A percentile compares a stretch with the other conserved stretches of the same genome.
These are phyloP conservation scores for Chlamydomonas reinhardtii DNA, from an alignment of 163 green algal genomes.

Conservation along the genomic window DNA sequence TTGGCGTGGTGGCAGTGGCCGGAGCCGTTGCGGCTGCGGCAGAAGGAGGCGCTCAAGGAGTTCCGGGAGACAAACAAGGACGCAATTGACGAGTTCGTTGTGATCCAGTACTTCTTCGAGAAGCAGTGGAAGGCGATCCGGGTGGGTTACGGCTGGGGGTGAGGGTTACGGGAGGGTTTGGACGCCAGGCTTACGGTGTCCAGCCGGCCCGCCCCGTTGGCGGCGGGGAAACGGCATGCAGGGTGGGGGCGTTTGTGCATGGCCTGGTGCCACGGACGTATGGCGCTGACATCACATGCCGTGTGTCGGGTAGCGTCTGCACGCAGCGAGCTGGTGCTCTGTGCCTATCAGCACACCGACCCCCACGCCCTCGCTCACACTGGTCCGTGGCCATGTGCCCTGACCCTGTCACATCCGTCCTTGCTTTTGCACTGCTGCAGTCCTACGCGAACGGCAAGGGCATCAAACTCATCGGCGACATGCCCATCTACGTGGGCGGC, in stretches of 20 bases:
- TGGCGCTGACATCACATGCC: too few relatives aligned
- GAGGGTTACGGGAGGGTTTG: too few relatives aligned
- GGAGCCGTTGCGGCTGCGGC: constrained; percentile 70
- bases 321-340: too few relatives aligned
- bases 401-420: background rate
- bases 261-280: too few relatives aligned
- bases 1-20: constrained; percentile 96
- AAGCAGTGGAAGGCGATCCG: constrained; percentile 92
- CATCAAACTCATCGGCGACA: constrained; percentile 96
- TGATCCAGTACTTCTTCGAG: constrained; percentile 97
- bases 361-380: too few relatives aligned
- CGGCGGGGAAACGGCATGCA: too few relatives aligned
- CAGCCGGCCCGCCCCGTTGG: too few relatives aligned
- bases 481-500: constrained; percentile 99
- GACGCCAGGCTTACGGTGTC: too few relatives aligned
- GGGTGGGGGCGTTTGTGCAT: too few relatives aligned
- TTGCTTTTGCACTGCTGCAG: constrained; percentile 57
- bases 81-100: constrained; percentile 90
- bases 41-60: constrained; percentile 58
- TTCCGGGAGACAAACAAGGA: constrained; percentile 65
- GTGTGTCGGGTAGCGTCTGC: too few relatives aligned
- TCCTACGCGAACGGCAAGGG: constrained; percentile 89
- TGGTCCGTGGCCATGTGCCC: background rate
- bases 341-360: too few relatives aligned
- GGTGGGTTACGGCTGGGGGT: constrained; percentile 52